Evolutionary conservation across 2,329 filamentous ascomycete genomes (phyloP).

Genomic region (Pseudopyricularia javanii): DNA sequence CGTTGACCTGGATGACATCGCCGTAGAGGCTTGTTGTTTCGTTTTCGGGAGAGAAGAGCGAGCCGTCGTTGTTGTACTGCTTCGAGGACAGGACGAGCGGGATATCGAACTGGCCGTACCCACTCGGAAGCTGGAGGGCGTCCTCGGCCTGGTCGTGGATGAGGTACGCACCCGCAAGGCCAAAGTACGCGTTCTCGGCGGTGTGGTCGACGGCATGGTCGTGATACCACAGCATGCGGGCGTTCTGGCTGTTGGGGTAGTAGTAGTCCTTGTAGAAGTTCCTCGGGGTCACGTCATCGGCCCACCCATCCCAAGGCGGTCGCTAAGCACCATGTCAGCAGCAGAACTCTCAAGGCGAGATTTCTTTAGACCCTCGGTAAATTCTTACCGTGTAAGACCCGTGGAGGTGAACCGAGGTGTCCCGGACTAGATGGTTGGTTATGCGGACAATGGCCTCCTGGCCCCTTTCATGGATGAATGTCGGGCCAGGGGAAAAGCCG

Average conservation of each 20-base stretch:
- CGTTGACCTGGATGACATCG: conserved; percentile 40
- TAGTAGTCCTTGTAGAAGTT: conserved; percentile 43
- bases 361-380: too few species aligned
- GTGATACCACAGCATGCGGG: conserved; percentile 40
- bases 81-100: conserved; percentile 32
- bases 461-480: conserved; percentile 29
- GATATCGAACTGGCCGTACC: conserved; percentile 28
- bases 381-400: conserved; percentile 26
- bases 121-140: conserved; percentile 26
- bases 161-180: conserved; percentile 38
- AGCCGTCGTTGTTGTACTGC: conserved; percentile 30
- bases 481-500: conserved; percentile 35
- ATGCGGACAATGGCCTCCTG: conserved; percentile 35
- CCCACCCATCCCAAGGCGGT: conserved; percentile 34
- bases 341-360: neutral
- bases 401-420: conserved; percentile 33
- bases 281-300: conserved; percentile 29
- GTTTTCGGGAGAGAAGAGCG: conserved; percentile 23
- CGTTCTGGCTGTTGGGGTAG: conserved; percentile 37
- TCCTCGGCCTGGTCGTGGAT: conserved; percentile 31
- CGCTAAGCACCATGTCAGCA: conserved; percentile 10
- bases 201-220: conserved; percentile 24
- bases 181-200: conserved; percentile 36
- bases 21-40: conserved; percentile 31
- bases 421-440: conserved; percentile 27